Evolutionary conservation across 352 stramenopile genomes (phyloP).

Genomic region (Globisporangium paddicum): DNA sequence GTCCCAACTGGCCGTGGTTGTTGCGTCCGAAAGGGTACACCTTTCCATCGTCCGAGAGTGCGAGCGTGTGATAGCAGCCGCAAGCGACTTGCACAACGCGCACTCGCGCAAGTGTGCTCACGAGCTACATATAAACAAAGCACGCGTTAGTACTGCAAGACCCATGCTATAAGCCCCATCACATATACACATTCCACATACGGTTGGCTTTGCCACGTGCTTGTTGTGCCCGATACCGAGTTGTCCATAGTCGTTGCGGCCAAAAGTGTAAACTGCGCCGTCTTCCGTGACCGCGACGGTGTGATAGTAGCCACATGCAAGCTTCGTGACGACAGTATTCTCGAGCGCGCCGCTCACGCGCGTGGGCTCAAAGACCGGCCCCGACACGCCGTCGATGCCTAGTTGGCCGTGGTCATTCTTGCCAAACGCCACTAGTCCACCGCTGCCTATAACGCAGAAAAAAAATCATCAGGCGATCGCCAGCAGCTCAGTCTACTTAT

Average conservation of each 20-base stretch:
- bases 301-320: constrained; percentile 92
- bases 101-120: constrained; percentile 44
- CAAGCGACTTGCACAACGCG: constrained; percentile 73
- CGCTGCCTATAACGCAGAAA: constrained; percentile 21
- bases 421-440: constrained; percentile 79
- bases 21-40: constrained; percentile 92
- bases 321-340: constrained; percentile 51
- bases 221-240: constrained; percentile 87
- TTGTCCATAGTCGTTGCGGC: constrained; percentile 92
- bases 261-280: constrained; percentile 83
- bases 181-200: constrained; percentile 17
- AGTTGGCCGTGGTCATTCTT: constrained; percentile 94
- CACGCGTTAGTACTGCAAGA: neutral
- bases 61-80: constrained; percentile 84
- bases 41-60: constrained; percentile 78
- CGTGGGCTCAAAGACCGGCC: constrained; percentile 41
- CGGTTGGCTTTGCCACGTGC: constrained; percentile 48
- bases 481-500: neutral
- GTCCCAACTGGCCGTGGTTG: constrained; percentile 91
- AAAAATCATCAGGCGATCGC: neutral
- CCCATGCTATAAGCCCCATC: neutral
- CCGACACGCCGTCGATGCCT: constrained; percentile 53
- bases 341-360: constrained; percentile 49
- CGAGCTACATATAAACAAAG: constrained; percentile 26
- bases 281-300: constrained; percentile 70